These are phyloP conservation scores for Chrysosporium queenslandicum DNA, from an alignment of 2,329 filamentous ascomycete genomes.

Conservation along the genomic window DNA sequence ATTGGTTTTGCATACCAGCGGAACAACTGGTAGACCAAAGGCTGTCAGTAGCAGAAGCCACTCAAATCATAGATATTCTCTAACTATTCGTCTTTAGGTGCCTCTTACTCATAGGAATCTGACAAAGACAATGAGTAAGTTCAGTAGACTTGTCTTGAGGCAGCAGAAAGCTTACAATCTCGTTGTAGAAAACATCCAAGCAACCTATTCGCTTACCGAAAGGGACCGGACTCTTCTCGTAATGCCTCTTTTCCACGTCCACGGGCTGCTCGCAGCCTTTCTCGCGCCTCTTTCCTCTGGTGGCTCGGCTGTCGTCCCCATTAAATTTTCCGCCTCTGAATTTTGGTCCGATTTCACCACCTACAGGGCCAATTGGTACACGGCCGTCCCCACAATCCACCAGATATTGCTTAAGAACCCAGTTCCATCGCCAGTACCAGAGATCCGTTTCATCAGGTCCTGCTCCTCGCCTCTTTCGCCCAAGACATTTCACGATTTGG, in stretches of 20 bases:
- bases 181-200: conserved; percentile 57
- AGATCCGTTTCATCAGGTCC: conserved; percentile 77
- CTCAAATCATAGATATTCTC: neutral
- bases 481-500: conserved; percentile 69
- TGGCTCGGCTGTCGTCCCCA: conserved; percentile 68
- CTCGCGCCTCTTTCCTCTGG: conserved; percentile 65
- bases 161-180: neutral
- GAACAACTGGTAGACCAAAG: conserved; percentile 76
- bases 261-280: conserved; percentile 75
- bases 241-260: conserved; percentile 86
- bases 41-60: conserved; percentile 47
- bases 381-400: conserved; percentile 85
- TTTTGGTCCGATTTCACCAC: conserved; percentile 72
- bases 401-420: conserved; percentile 73
- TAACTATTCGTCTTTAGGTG: conserved; percentile 39
- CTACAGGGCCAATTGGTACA: conserved; percentile 80
- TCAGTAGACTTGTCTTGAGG: neutral
- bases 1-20: conserved; percentile 72
- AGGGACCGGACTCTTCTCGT: conserved; percentile 73
- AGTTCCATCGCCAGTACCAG: conserved; percentile 55
- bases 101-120: conserved; percentile 74
- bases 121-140: conserved; percentile 64
- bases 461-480: conserved; percentile 77
- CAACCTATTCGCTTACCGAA: conserved; percentile 62
- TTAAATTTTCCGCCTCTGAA: conserved; percentile 67